Conservation (phyloP, 495 filamentous ascomycete species). For the Neurospora sp. region DNA sequence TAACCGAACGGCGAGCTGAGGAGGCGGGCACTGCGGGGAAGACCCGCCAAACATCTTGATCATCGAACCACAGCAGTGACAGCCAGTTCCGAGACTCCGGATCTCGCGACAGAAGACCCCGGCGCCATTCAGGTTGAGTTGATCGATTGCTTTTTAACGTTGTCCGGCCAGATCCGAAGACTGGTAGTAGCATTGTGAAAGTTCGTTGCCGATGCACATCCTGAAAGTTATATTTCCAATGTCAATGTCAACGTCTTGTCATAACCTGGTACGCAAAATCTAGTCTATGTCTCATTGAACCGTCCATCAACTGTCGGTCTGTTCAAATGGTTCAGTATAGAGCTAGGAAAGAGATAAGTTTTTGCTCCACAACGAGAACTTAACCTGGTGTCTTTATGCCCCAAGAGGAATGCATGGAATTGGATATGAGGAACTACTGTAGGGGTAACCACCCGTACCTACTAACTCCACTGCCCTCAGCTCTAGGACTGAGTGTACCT, state of each 20-base stretch:
- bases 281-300: background rate
- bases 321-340: background rate
- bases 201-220: background rate
- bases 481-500: background rate
- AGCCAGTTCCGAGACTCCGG: background rate
- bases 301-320: background rate
- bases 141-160: background rate
- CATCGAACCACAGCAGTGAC: background rate
- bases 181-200: background rate
- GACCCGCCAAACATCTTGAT: background rate
- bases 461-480: background rate
- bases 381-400: background rate
- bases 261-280: background rate
- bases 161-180: background rate
- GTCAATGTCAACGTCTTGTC: background rate
- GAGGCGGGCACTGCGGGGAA: background rate
- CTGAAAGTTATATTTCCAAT: background rate
- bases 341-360: background rate
- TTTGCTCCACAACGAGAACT: background rate
- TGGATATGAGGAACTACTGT: background rate
- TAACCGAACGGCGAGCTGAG: background rate
- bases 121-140: background rate
- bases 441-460: background rate
- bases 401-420: background rate
- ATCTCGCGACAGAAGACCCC: background rate